A percentile compares a stretch with the other conserved stretches of the same genome.
Conservation (phyloP, 768 basidiomycete species). For the Boletellus sp. region DNA sequence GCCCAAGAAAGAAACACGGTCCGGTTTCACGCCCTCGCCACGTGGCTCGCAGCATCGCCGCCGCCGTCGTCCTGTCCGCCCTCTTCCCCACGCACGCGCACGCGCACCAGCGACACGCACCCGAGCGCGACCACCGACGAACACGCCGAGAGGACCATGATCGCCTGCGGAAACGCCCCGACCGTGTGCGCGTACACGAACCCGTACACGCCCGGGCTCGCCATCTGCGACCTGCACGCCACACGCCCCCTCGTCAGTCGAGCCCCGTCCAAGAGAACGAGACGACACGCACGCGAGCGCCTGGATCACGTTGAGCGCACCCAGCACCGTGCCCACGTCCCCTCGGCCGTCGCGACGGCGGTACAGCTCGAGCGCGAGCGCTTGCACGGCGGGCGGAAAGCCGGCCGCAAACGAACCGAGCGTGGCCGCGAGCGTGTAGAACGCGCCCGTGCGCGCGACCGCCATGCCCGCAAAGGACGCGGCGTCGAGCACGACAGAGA, state of each 20-base stretch:
- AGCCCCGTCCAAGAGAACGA: background rate
- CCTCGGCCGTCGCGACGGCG: conserved; percentile 41
- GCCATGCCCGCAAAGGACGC: conserved; percentile 49
- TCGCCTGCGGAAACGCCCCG: conserved; percentile 59
- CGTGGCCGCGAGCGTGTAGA: conserved; percentile 52
- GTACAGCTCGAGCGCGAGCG: conserved; percentile 68
- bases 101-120: conserved; percentile 45
- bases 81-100: too few relatives aligned
- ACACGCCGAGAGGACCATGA: conserved; percentile 57
- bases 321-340: conserved; percentile 75
- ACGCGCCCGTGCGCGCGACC: conserved; percentile 40
- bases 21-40: too few relatives aligned
- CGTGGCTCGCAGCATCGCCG: too few relatives aligned
- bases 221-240: conserved; percentile 51
- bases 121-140: conserved; percentile 40
- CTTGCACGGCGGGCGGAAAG: conserved; percentile 63
- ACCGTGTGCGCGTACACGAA: conserved; percentile 70
- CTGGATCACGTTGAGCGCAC: conserved; percentile 72
- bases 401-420: conserved; percentile 59
- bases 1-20: too few relatives aligned
- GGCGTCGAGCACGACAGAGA: conserved; percentile 57
- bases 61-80: too few relatives aligned
- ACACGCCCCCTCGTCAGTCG: too few relatives aligned
- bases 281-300: conserved; percentile 50
- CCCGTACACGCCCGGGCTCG: conserved; percentile 74